These are phyloP conservation scores for Trichoderma pleuroti DNA, from an alignment of 2,329 filamentous ascomycete species.

Conservation along the genomic window DNA sequence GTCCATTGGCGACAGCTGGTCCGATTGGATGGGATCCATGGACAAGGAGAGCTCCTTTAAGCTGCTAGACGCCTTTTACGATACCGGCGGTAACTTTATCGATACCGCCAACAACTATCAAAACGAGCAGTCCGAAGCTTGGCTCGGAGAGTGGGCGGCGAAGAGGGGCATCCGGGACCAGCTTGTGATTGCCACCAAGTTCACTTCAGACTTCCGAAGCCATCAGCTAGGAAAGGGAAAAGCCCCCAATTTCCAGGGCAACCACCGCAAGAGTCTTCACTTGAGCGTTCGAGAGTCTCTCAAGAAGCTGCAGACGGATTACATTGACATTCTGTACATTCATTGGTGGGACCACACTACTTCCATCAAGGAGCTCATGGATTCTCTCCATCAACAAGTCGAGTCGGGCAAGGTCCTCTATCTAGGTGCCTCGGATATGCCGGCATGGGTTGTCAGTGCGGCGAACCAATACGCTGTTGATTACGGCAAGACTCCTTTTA, in stretches of 20 bases:
- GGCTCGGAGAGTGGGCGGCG: constrained; percentile 51
- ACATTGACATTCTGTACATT: constrained; percentile 29
- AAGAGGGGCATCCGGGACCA: constrained; percentile 42
- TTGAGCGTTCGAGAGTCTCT: constrained; percentile 39
- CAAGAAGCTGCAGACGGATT: constrained; percentile 38
- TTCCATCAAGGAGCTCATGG: constrained; percentile 29
- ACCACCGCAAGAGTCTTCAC: constrained; percentile 36
- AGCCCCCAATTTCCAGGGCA: constrained; percentile 37
- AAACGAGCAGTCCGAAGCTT: constrained; percentile 47
- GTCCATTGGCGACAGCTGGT: constrained; percentile 12
- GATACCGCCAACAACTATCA: constrained; percentile 55
- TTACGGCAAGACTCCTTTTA: constrained; percentile 28
- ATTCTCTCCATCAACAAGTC: constrained; percentile 26
- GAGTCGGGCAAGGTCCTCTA: constrained; percentile 30
- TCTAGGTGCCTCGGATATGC: constrained; percentile 30
- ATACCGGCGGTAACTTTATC: constrained; percentile 58
- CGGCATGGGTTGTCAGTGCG: constrained; percentile 32
- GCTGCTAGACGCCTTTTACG: constrained; percentile 13
- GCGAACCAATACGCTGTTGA: constrained; percentile 25
- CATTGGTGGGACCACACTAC: constrained; percentile 28
- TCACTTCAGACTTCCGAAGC: constrained; percentile 38
- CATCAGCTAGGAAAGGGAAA: constrained; percentile 18
- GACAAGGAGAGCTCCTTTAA: constrained; percentile 9
- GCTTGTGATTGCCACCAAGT: constrained; percentile 50
- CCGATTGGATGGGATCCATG: constrained; percentile 1